phyloP scores from a whole-genome alignment of 2,329 filamentous ascomycete genomes.

The Domatiomyces globalis region DNA sequence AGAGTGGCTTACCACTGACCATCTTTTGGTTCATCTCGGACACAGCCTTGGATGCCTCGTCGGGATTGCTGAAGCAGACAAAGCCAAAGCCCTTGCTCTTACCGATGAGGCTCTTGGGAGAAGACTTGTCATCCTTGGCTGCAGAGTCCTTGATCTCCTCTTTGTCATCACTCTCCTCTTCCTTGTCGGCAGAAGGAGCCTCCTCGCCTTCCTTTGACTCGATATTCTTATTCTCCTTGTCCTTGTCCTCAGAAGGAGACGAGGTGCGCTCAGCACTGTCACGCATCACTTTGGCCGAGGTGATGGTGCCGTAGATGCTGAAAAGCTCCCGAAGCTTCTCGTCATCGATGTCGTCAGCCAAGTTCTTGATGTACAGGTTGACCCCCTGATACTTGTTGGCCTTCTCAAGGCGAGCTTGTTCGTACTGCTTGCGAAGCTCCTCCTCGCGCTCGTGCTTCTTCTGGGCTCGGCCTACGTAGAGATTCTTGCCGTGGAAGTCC shows the following conservation, averaged over 20 bases:
- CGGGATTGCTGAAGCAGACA: conserved; percentile 98
- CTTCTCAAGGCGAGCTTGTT: conserved; percentile 94
- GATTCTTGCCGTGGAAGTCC: conserved; percentile 84
- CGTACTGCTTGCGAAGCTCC: conserved; percentile 96
- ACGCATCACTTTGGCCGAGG: conserved; percentile 98
- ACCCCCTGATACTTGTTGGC: conserved; percentile 98
- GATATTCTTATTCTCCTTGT: conserved; percentile 42
- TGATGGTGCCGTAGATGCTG: conserved; percentile 81
- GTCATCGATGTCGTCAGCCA: conserved; percentile 92
- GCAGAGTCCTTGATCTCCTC: conserved; percentile 42
- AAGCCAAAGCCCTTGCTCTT: conserved; percentile 99
- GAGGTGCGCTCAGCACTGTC: conserved; percentile 45
- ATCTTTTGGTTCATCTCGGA: conserved; percentile 99
- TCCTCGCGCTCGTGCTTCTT: conserved; percentile 99
- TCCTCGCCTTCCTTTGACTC: conserved; percentile 38
- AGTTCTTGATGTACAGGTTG: conserved; percentile 99
- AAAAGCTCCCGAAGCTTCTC: conserved; percentile 96
- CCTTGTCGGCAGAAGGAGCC: conserved; percentile 30
- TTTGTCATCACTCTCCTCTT: conserved; percentile 33
- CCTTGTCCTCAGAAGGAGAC: conserved; percentile 29
- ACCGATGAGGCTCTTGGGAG: conserved; percentile 56
- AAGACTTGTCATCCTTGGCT: conserved; percentile 39
- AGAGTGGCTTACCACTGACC: conserved; percentile 90
- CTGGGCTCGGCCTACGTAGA: conserved; percentile 96
- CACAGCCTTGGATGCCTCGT: conserved; percentile 97